Conservation (phyloP, 2,329 filamentous ascomycete species). For the Fusarium nisikadoi region DNA sequence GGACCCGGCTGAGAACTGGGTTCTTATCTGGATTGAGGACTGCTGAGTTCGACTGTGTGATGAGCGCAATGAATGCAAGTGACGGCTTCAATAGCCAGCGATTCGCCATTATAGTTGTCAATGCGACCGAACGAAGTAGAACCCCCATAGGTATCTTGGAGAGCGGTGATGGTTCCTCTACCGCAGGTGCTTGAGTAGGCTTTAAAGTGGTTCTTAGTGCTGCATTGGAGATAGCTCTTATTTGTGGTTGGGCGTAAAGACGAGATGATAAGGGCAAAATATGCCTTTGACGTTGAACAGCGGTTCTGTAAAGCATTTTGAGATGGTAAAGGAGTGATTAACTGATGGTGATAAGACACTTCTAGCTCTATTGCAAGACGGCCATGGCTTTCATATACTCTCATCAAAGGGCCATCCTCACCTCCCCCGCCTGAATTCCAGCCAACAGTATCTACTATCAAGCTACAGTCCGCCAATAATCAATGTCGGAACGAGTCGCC, state of each 20-base stretch:
- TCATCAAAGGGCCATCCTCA: background rate
- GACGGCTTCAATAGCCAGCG: conserved; percentile 41
- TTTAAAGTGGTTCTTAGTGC: conserved; percentile 12
- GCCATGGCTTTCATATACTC: background rate
- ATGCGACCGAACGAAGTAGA: conserved; percentile 39
- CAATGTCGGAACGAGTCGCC: conserved; percentile 1
- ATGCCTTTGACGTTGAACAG: background rate
- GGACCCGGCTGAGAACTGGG: conserved; percentile 51
- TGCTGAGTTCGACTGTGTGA: conserved; percentile 43
- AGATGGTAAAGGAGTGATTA: background rate
- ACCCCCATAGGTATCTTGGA: conserved; percentile 39
- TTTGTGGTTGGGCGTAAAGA: background rate
- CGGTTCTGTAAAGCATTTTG: conserved; percentile 17
- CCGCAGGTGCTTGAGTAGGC: background rate
- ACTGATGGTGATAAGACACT: background rate
- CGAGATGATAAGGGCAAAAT: background rate
- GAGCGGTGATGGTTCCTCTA: conserved; percentile 10
- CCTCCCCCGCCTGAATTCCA: too few species aligned
- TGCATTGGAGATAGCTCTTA: background rate
- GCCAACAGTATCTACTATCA: background rate
- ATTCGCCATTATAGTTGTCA: conserved; percentile 46
- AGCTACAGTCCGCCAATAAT: background rate
- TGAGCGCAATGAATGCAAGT: conserved; percentile 37
- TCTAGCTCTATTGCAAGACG: fast-evolving
- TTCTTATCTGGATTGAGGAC: conserved; percentile 59